Percentiles rank a stretch among this genome's conserved stretches.
These are phyloP conservation scores for Leccinum pallidistipes DNA, from an alignment of 1,284 basidiomycete species.

Conservation along the genomic window DNA sequence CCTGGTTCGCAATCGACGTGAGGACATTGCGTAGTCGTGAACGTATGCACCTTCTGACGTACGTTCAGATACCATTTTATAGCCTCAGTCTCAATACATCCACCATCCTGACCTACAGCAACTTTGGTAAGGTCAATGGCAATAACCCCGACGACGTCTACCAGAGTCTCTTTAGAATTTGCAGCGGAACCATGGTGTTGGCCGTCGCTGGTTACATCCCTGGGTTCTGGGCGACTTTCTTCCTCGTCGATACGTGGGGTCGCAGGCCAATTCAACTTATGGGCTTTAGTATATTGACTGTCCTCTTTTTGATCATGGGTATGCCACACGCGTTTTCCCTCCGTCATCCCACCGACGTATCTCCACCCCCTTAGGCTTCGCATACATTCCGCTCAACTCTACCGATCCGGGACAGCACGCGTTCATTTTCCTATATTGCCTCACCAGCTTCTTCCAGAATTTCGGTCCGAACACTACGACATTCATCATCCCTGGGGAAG, in stretches of 20 bases:
- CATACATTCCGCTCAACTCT: slow-evolving; percentile 53
- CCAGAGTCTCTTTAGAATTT: slow-evolving; percentile 34
- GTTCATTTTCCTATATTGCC: slow-evolving; percentile 65
- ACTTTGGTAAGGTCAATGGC: slow-evolving; percentile 29
- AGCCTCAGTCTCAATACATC: slow-evolving; percentile 62
- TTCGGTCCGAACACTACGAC: slow-evolving; percentile 77
- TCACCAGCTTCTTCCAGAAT: slow-evolving; percentile 56
- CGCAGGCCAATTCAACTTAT: slow-evolving; percentile 56
- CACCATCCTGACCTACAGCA: slow-evolving; percentile 37
- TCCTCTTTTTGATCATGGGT: slow-evolving; percentile 54
- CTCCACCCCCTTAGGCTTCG: slow-evolving; percentile 44
- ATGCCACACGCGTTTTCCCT: slow-evolving; percentile 1
- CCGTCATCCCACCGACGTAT: not conserved
- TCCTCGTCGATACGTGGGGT: slow-evolving; percentile 52
- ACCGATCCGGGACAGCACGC: slow-evolving; percentile 40
- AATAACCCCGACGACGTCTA: slow-evolving; percentile 26
- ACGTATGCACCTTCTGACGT: slow-evolving; percentile 3
- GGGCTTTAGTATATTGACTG: slow-evolving; percentile 57
- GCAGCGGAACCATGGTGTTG: slow-evolving; percentile 45
- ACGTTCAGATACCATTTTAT: slow-evolving; percentile 56
- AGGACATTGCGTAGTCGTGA: not conserved
- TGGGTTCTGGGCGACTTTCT: slow-evolving; percentile 50
- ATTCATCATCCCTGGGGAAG: slow-evolving; percentile 69
- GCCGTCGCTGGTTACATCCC: slow-evolving; percentile 51
- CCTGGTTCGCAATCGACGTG: slow-evolving; percentile 68